Conservation (phyloP, 2,329 filamentous ascomycete genomes). For the Xylaria sp. region DNA sequence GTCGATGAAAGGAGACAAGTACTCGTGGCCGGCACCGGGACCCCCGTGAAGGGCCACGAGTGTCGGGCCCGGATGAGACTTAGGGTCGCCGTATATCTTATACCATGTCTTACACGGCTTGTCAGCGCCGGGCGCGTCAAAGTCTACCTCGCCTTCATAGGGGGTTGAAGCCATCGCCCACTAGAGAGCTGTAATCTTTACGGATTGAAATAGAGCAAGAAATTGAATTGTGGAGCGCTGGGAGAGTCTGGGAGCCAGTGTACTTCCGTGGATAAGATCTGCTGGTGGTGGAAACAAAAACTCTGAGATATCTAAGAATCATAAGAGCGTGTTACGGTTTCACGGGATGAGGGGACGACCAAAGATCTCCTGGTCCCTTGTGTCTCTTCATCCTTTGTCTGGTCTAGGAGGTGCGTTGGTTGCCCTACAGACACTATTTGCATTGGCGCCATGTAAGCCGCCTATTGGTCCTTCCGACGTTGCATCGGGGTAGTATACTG, state of each 20-base stretch:
- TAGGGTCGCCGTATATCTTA: slow-evolving; percentile 12
- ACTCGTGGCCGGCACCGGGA: slow-evolving; percentile 62
- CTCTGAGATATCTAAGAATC: no score
- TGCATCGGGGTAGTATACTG: not conserved
- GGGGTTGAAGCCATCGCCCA: not conserved
- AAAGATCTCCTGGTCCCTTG: not conserved
- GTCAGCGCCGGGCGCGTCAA: not conserved
- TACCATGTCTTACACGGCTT: not conserved
- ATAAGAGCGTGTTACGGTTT: not conserved
- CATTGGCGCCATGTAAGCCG: no score
- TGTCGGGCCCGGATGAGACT: slow-evolving; percentile 51
- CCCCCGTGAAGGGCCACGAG: slow-evolving; percentile 35
- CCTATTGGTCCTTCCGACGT: not conserved
- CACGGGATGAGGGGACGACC: not conserved
- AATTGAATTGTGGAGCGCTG: not conserved
- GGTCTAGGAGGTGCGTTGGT: not conserved
- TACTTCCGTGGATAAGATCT: not conserved
- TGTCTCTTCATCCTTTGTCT: not conserved
- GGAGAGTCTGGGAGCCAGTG: not conserved
- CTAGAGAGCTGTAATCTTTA: not conserved
- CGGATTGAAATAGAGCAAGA: not conserved
- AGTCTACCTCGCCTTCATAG: not conserved
- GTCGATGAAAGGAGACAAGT: slow-evolving; percentile 70
- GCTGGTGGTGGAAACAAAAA: no score
- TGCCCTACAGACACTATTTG: not conserved